Evolutionary conservation across 2,329 filamentous ascomycete species (phyloP), one percentile per base, ranked within the genome.

Genomic region (Cylindrodendrum hubeiense): DNA sequence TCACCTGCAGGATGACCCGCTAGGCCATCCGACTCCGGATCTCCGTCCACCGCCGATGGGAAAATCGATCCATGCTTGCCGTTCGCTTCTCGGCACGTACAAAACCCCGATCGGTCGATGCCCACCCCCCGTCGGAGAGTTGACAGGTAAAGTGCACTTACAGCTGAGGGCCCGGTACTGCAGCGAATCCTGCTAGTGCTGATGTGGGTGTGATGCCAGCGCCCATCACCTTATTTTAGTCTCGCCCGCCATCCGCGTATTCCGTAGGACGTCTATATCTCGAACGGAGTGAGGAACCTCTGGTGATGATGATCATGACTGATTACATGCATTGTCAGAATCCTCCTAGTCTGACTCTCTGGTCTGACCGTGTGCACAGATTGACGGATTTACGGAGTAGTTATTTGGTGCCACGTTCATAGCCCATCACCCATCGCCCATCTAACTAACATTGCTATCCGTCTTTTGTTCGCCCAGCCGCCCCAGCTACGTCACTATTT

Each of bases 21-120:
- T 19, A 49, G 30, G 57, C 49, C 54, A 54, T 28, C n/a, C 28
- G 24, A 39, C 17, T 53, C 64, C 66, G 58, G 61, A 30, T 39
- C 41, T 57, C 60, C 66, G 24, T 19, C 17, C 17, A 19, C 46
- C 24, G 15, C 24, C 28, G 28, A 30, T 30, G 28, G 28, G 28
- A 30, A 30, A 8, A 30, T 30, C 28, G 28, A 30, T 30, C 28
- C 28, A 30, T 30, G 28, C 28, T 12, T 30, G 28, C 28, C 28
- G 33, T n/a, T n/a, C 5, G 2, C 15, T 17, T 39, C 37, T 39
- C 37, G 37, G 37, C 37, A 39, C 17, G 37, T 39, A 8, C 6
- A 19, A 8, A 39, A 39, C 37, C 37, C 37, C 37, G 37, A 39
- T 39, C 5, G 1, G 37, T 17, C 37, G 15, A 17, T 39, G 28